Evolutionary conservation across 2,329 filamentous ascomycete genomes (phyloP), one percentile per base, ranked within the genome.

Genomic region (Neofusicoccum umdonicola): DNA sequence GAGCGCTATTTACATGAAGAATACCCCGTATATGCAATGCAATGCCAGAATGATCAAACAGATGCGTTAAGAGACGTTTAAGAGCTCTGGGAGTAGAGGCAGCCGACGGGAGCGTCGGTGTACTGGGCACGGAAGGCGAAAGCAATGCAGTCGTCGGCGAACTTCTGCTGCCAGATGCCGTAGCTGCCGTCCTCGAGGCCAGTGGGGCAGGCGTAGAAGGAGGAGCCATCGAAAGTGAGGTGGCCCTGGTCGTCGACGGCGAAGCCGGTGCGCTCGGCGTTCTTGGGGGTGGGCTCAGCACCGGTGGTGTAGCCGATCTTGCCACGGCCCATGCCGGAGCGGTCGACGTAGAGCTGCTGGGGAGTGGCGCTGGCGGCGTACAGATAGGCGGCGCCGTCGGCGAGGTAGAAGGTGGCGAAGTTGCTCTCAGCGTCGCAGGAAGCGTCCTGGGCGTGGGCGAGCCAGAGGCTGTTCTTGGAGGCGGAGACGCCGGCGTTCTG

Each of bases 251-350:
- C 78, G 56, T 48, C 42, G 56, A 87, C 67, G 27, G 73, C 68
- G 78, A 83, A 88, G 63, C 79, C 79, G 50, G 76, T 77, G 62
- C 76, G 74, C 77, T 87, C 82, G 31, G 66, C 72, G 71, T 84
- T 81, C 39, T 68, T 69, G 35, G 80, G 78, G 0, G 75, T 64
- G 6, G 69, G 63, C 68, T 80, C 69, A 44, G 69, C 80, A 47
- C 81, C 82, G 3, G 80, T 84, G 39, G 80, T 80, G 77, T 85
- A 88, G 47, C 81, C 80, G 47, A 87, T 70, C 22, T 78, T 74
- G 58, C 86, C 86, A 68, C 84, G 82, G 68, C 84, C 82, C 56
- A 60, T 60, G 56, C 56, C 56, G 42, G 56, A 60, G 31, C 56
- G 83, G 56, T 60, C 56, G 42, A 60, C 31, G 41, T 44, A 60